Base-by-base conservation (phyloP, 2,329 filamentous ascomycete genomes). In the Lecanicillium sp. region DNA sequence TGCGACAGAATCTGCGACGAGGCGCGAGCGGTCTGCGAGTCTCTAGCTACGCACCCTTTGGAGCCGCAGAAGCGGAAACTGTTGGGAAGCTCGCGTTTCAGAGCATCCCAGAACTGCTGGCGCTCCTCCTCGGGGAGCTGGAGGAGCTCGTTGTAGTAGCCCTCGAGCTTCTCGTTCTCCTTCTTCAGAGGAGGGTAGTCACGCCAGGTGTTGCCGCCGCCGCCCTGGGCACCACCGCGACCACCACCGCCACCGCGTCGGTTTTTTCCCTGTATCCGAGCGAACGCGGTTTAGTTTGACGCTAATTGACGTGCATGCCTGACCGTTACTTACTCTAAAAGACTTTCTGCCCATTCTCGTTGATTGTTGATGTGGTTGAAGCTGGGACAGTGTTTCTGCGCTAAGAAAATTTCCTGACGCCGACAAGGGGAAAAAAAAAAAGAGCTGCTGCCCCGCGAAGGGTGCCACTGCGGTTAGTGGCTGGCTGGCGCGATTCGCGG, bases 11-110 rank as follows among this genome's bases (percentile, higher is more conserved):
- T 20, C 14, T 20, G 15, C 20, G 15, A 20, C 20, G 3, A 19
- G 15, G 44, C 36, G 44, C 44, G 30, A n/a, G 4, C 11, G n/a
- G 14, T 8, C 24, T 30, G 24, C 33, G 9, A 15, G 15, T 39
- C 24, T 10, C 5, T 6, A 8, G 3, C 8, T 14, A 61, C 66
- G 20, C 74, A 88, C 84, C 88, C 87, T 75, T 91, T 94, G 39
- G 90, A 96, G 30, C 93, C 93, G 51, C 90, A 94, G 70, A 98
- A 98, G 52, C 93, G 83, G 73, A 97, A 98, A 68, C 90, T 96
- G 72, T 96, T 97, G 48, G 93, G 93, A 43, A 98, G 73, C 63
- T 97, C 90, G 54, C 84, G 81, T 60, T 83, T 81, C 64, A 97
- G 73, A 1, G 86, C 81, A 30, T 79, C 77, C 93, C 93, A 98